These are phyloP conservation scores for Gomphus sp. DNA, from an alignment of 1,284 basidiomycete species.

Conservation along the genomic window DNA sequence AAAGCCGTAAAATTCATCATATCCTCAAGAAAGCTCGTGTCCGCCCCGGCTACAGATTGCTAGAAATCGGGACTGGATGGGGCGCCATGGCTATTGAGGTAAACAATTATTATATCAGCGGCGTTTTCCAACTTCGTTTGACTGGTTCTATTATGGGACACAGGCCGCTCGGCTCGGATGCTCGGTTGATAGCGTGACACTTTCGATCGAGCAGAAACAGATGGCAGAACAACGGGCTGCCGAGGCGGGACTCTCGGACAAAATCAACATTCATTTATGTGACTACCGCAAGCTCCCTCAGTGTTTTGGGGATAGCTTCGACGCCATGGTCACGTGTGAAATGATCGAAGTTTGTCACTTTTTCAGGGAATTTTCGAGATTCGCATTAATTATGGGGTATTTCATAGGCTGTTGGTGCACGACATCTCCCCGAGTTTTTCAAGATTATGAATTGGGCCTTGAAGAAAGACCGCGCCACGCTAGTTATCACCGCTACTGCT, in stretches of 20 bases:
- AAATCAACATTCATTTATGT: slow-evolving; percentile 76
- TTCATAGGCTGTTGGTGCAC: slow-evolving; percentile 9
- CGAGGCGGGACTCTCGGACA: slow-evolving; percentile 59
- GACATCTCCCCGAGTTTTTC: slow-evolving; percentile 34
- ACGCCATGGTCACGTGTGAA: slow-evolving; percentile 84
- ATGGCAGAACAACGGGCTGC: slow-evolving; percentile 78
- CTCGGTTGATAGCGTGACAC: slow-evolving; percentile 81
- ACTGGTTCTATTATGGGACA: background rate
- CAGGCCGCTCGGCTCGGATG: slow-evolving; percentile 68
- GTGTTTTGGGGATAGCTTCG: slow-evolving; percentile 71
- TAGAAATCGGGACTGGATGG: slow-evolving; percentile 93
- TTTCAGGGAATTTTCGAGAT: slow-evolving; percentile 12
- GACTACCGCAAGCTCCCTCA: slow-evolving; percentile 79
- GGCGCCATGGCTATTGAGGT: slow-evolving; percentile 86
- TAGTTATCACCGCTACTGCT: slow-evolving; percentile 72
- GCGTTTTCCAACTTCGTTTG: too few species aligned
- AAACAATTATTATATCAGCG: slow-evolving; percentile 16
- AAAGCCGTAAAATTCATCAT: slow-evolving; percentile 36
- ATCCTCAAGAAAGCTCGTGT: slow-evolving; percentile 73
- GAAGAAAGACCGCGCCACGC: slow-evolving; percentile 60
- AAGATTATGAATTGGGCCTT: slow-evolving; percentile 73
- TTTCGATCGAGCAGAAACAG: slow-evolving; percentile 79
- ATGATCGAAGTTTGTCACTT: slow-evolving; percentile 67
- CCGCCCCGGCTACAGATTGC: slow-evolving; percentile 65
- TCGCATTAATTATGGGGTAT: background rate